Evolutionary conservation across 1,139 yeast genomes (phyloP).

Genomic region (Saccharomycopsis hybrid): DNA sequence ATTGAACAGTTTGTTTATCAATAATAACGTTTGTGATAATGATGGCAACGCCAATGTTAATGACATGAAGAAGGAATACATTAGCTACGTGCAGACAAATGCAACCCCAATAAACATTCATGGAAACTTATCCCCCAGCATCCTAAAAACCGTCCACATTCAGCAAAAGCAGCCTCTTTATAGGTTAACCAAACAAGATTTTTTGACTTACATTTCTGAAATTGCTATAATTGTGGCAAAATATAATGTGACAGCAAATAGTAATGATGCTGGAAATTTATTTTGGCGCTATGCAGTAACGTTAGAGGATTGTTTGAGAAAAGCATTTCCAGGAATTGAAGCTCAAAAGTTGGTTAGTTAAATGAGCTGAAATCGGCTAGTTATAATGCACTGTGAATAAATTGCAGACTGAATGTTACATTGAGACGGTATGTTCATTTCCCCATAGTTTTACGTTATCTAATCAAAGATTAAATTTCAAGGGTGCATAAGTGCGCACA

Average conservation of each 20-base stretch:
- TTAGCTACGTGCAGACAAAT: conserved; percentile 9
- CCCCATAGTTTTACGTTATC: too few species aligned
- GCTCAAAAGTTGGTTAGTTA: too few species aligned
- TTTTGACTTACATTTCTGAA: conserved; percentile 12
- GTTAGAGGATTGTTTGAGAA: conserved; percentile 3
- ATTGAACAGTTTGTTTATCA: background rate
- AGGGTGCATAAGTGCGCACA: too few species aligned
- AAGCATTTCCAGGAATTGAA: conserved; percentile 12
- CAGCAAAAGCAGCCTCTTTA: background rate
- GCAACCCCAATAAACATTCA: conserved; percentile 1
- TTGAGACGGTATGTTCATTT: too few species aligned
- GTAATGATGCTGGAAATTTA: conserved; percentile 6
- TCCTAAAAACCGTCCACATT: conserved; percentile 1
- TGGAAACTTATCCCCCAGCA: conserved; percentile 5
- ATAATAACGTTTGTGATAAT: background rate
- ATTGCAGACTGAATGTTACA: too few species aligned
- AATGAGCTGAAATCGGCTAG: too few species aligned
- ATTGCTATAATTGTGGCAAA: conserved; percentile 11
- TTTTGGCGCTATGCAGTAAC: conserved; percentile 17
- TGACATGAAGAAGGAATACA: conserved; percentile 7
- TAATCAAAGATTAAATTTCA: too few species aligned
- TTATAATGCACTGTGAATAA: too few species aligned
- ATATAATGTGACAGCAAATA: conserved; percentile 8
- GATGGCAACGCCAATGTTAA: background rate
- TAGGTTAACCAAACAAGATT: conserved; percentile 6